Base-by-base conservation (phyloP, 2,329 filamentous ascomycete genomes). In the Fusarium euwallaceae region DNA sequence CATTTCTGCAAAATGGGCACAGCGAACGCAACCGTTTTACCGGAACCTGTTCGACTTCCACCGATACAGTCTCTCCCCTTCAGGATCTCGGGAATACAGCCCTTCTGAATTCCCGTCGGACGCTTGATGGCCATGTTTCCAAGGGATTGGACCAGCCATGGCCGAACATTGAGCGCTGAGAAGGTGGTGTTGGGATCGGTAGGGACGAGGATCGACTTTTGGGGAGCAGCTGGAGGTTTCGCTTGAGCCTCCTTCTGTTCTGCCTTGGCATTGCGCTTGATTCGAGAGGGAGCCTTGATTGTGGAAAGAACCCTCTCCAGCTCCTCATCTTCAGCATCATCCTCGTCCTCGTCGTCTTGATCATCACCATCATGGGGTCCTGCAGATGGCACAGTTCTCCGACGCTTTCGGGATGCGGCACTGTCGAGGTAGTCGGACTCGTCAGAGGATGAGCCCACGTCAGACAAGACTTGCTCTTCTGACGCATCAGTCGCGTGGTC, bases 1-100 rank as follows among this genome's bases (percentile, higher is more conserved):
- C 95, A 98, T 83, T 93, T 93, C 82, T 98, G 96, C 73, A 99
- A 86, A 70, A 99, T 97, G 0, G 97, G 97, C 11, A 95, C 95
- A 1, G 96, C 94, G 83, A 99, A 99, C 2, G 97, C 95, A 51
- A 98, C 92, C 4, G 97, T 99, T 86, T 99, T 99, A 84, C 97
- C 97, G 14, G 96, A 98, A 87, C 97, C 97, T 0, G 97, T 99
- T 72, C 95, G 90, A 80, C 94, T 97, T 41, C 95, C 95, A 80
- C 97, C 97, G 78, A 99, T 98, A 81, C 95, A 98, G 84, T 99
- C 95, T 78, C 94, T 90, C 7, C 97, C 97, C 77, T 94, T 92
- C 37, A 99, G 83, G 69, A 98, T 98, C 81, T 97, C 93, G 2
- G 96, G 95, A 79, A 99, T 98, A 81, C 94, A 97, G 62, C 92